Evolutionary conservation across 768 basidiomycete genomes (phyloP).

Genomic region (Suillus fuscotomentosus): DNA sequence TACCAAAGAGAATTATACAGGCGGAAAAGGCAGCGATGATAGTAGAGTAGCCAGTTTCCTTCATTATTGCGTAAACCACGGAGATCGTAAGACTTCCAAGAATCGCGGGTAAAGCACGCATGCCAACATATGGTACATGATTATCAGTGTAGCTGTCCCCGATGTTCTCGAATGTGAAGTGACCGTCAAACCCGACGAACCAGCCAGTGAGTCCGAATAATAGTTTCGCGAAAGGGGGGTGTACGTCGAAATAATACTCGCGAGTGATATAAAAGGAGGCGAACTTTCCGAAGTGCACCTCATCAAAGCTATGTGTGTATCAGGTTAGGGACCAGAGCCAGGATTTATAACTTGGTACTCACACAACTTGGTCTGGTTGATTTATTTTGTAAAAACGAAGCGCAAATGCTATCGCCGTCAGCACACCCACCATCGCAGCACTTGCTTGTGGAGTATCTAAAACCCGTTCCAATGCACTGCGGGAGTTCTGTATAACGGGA

Average conservation of each 20-base stretch:
- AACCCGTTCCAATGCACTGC: constrained; percentile 58
- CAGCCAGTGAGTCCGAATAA: constrained; percentile 92
- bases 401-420: constrained; percentile 78
- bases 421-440: constrained; percentile 53
- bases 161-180: constrained; percentile 92
- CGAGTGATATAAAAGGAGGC: constrained; percentile 90
- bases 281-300: constrained; percentile 99
- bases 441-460: constrained; percentile 66
- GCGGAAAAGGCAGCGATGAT: constrained; percentile 91
- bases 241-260: constrained; percentile 99
- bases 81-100: constrained; percentile 89
- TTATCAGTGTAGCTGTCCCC: constrained; percentile 87
- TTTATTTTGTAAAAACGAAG: constrained; percentile 93
- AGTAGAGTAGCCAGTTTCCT: constrained; percentile 95
- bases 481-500: constrained; percentile 43
- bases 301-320: constrained; percentile 71
- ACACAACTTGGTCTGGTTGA: constrained; percentile 95
- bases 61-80: constrained; percentile 94
- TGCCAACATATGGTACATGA: constrained; percentile 91
- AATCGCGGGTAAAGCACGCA: constrained; percentile 90
- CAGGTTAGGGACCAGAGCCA: constrained; percentile 5
- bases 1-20: constrained; percentile 82
- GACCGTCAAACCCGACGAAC: constrained; percentile 95
- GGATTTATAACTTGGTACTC: constrained; percentile 31
- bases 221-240: constrained; percentile 96